Percentiles rank a stretch among this genome's conserved stretches.
Conservation (phyloP, 441 rosid species). For the Erodium texanum region DNA sequence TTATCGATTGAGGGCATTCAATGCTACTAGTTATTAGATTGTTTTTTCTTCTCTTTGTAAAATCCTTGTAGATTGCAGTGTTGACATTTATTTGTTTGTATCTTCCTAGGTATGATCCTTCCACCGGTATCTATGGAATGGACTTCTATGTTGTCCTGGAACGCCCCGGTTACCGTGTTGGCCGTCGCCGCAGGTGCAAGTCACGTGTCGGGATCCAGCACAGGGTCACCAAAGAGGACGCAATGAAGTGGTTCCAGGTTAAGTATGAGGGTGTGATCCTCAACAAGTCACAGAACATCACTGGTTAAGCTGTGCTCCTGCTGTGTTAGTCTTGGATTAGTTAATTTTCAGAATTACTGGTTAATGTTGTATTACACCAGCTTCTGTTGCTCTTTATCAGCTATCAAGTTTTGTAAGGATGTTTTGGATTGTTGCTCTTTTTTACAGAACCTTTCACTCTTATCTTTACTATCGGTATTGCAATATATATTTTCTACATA, state of each 20-base stretch:
- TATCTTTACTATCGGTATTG: not conserved
- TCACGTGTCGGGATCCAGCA: conserved; percentile 84
- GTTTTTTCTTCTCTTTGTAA: too few species aligned
- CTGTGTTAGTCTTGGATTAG: not conserved
- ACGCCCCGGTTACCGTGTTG: conserved; percentile 91
- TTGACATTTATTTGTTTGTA: not conserved
- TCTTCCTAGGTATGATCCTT: conserved; percentile 66
- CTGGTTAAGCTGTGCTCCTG: conserved; percentile 16
- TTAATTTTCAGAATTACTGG: not conserved
- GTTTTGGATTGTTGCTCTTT: conserved; percentile 1
- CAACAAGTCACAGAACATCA: conserved; percentile 72
- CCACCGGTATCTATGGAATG: conserved; percentile 95
- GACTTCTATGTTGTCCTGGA: conserved; percentile 84
- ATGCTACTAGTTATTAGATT: too few species aligned
- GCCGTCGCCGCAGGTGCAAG: conserved; percentile 82
- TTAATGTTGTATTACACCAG: conserved; percentile 7
- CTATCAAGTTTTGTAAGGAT: not conserved
- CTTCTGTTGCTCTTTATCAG: not conserved
- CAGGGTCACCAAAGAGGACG: conserved; percentile 92
- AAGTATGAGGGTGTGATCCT: conserved; percentile 94
- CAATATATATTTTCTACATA: not conserved
- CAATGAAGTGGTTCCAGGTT: conserved; percentile 97
- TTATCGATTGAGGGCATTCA: too few species aligned
- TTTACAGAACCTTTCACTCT: not conserved
- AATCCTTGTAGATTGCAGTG: too few species aligned